These are phyloP conservation scores for Fonsecaea multimorphosa DNA, from an alignment of 2,329 filamentous ascomycete species.

Conservation along the genomic window DNA sequence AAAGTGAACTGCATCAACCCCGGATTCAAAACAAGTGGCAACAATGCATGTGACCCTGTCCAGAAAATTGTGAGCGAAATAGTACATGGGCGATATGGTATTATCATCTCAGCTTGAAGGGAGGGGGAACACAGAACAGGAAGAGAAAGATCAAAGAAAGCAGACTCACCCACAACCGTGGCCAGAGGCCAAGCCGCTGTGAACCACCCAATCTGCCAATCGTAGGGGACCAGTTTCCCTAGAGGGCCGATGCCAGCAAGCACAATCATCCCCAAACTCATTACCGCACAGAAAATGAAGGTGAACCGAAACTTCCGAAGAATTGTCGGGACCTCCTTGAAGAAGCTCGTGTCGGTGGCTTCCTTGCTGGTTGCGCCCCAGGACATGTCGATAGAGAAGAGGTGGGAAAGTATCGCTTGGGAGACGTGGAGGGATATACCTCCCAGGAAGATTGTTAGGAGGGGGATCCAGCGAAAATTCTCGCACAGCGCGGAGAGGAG, in stretches of 20 bases:
- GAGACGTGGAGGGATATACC: conserved; percentile 81
- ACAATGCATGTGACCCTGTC: conserved; percentile 44
- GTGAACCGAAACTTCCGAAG: conserved; percentile 75
- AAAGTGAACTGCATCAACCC: conserved; percentile 42
- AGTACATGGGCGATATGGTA: not conserved
- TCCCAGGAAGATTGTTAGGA: conserved; percentile 77
- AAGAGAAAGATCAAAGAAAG: not conserved
- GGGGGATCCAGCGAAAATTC: conserved; percentile 68
- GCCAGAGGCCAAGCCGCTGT: conserved; percentile 66
- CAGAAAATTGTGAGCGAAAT: not conserved
- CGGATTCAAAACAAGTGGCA: conserved; percentile 43
- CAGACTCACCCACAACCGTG: conserved; percentile 53
- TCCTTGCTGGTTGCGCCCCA: conserved; percentile 89
- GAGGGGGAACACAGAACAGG: too few relatives aligned
- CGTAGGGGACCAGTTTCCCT: conserved; percentile 48
- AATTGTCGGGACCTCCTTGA: conserved; percentile 80
- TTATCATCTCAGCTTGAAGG: conserved; percentile 38
- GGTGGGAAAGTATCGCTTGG: conserved; percentile 78
- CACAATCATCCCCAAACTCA: conserved; percentile 57
- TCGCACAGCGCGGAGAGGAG: conserved; percentile 59
- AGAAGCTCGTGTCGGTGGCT: conserved; percentile 73
- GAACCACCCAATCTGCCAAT: conserved; percentile 65
- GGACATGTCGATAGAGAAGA: conserved; percentile 84
- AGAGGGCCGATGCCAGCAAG: conserved; percentile 48
- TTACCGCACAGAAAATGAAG: conserved; percentile 53